Evolutionary conservation across 2,329 filamentous ascomycete species (phyloP), one percentile per base, ranked within the genome.

Genomic region (Juglanconis oblonga): DNA sequence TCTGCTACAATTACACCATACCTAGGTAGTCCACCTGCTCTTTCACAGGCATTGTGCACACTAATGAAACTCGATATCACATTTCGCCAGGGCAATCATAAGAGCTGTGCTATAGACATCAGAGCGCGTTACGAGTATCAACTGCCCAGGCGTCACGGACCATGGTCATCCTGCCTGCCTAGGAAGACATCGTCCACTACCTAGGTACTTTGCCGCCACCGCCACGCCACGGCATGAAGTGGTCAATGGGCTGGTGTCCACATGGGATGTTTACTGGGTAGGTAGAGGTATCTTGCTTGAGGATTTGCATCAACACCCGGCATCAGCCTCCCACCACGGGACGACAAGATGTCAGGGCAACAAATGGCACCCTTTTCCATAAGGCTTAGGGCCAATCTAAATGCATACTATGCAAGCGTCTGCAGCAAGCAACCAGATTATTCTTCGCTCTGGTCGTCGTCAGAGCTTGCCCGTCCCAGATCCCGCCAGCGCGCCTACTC

Each of bases 381-480:
- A 45, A 29, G 44, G 44, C 44, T 45, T 45, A 45, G 44, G 14
- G 14, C 14, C 13, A n/a, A 8, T 8, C 44, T 9, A 17, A 17
- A 9, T 7, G 5, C 44, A 24, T n/a, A 17, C n/a, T 45, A 45
- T 14, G 10, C 17, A 45, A n/a, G 4, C 14, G n/a, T 17, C 44
- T 45, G 8, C 17, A 24, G 5, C 44, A 45, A 44, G 44, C 24
- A 57, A 48, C 53, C 58, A 57, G 33, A 42, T 52, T 50, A 51
- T 35, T 38, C 48, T 35, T 38, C 48, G 36, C 48, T 50, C 58
- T 57, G 11, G 58, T 60, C 58, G 44, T 60, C 58, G 53, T 52
- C 58, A 49, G 58, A 60, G 53, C 33, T 24, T 52, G 53, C 48
- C 48, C 44, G 52, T 60, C 48, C 58, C 58, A 57, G 52, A 52